Evolutionary conservation across 2,329 filamentous ascomycete species (phyloP), one percentile per base, ranked within the genome.

Genomic region (Leptographium radiaticola): DNA sequence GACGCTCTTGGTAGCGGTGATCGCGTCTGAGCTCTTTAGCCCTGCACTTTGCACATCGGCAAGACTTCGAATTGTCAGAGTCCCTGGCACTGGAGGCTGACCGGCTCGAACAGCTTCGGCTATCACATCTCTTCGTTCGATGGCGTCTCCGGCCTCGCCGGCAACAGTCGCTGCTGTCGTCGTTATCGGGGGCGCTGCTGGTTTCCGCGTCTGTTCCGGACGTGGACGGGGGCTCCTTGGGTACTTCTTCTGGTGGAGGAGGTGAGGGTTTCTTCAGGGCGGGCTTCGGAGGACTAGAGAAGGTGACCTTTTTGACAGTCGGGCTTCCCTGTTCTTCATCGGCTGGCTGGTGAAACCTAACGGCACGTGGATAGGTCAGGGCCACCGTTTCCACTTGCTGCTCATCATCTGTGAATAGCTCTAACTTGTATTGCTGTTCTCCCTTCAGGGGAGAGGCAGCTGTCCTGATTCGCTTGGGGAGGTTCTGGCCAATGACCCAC

Each of bases 391-490:
- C 76, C 31, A 70, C 66, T 9, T 72, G 70, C n/a, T 68, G 70
- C 53, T 76, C 74, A 45, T 79, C 75, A 56, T 80, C 75, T 12
- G 76, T 77, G 15, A 69, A 67, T 2, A 76, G 61, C 51, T 73
- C 67, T 36, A 76, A 61, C 25, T 62, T 68, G 54, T 74, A 60
- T 51, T 44, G 47, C 12, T 71, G 62, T 18, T 65, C 64, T 48
- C 59, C 52, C 34, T 36, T 36, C 34, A 13, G 3, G 18, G 38
- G 43, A 13, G 52, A 47, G 15, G 36, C 52, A 2, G 42, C 50
- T 12, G 39, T 43, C 6, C 39, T 36, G 2, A n/a, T 39, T 25
- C 50, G 39, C 25, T 16, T 53, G 6, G 57, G 49, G n/a, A 67
- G 48, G 48, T 72, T 71, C 50, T 65, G 66, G 33, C 70, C 69